Evolutionary conservation across 768 basidiomycete species (phyloP), one percentile per base, ranked within the genome.

Genomic region (Rhizopogon vulgaris): DNA sequence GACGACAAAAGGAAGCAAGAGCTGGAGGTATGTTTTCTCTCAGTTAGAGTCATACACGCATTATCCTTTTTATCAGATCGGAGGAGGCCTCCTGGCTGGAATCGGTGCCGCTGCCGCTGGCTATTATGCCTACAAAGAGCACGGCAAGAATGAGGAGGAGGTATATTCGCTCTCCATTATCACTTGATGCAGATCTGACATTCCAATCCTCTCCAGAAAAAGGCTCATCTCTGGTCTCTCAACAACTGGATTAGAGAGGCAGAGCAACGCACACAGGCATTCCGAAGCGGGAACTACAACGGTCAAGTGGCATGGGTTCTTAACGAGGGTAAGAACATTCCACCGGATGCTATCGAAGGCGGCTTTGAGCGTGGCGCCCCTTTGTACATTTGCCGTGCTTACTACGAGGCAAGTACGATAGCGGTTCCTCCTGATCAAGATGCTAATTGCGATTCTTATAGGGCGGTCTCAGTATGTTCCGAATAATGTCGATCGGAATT

Each of bases 281-380:
- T 73, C 70, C 63, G 71, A 57, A 59, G 60, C 11, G 63, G 74
- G 17, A 77, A 76, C 0, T 73, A 74, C 17, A 62, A 63, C 0
- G 72, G 63, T 1, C 81, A 84, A 3, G 72, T 74, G 11, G 79
- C 78, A 18, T 90, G 87, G 87, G 58, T 86, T 34, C 72, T 83
- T 45, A 77, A 71, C 37, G 69, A 79, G 38, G 84, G 84, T 47
- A 80, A 71, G 59, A 62, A 73, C 32, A 84, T 88, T 52, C 87
- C 87, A 27, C 60, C 58, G 3, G 70, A 71, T 47, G 84, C 85
- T 24, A 75, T 89, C 52, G 62, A 67, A 36, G 82, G 80, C 8
- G 84, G 81, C 12, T 71, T 75, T 53, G 81, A 84, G 58, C 59
- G 78, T 9, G 74, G 74, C 30, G 65, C 76, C 62, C 65, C 63